These are phyloP conservation scores for Cyclotella atomus DNA, from an alignment of 108 stramenopile species.

Conservation along the genomic window DNA sequence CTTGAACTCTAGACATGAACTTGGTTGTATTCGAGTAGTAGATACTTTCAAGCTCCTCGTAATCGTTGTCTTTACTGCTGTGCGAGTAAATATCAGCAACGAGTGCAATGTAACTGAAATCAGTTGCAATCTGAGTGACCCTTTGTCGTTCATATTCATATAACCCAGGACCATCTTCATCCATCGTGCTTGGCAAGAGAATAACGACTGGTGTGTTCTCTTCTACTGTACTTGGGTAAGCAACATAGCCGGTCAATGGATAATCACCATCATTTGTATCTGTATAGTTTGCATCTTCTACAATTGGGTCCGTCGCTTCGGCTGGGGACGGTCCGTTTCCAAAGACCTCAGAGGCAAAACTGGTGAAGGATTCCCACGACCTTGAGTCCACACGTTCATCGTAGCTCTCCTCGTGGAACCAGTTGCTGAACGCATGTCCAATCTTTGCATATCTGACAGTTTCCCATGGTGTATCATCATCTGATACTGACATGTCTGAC, in stretches of 20 bases:
- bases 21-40: constrained; percentile 34
- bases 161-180: constrained; percentile 36
- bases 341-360: constrained; percentile 39
- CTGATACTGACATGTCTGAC: constrained; percentile 15
- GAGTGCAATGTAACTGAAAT: constrained; percentile 41
- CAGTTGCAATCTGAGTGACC: constrained; percentile 32
- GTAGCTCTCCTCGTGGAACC: constrained; percentile 40
- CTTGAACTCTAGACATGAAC: constrained; percentile 42
- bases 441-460: constrained; percentile 54
- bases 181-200: constrained; percentile 47
- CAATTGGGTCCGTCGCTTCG: not conserved
- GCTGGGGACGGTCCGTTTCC: not conserved
- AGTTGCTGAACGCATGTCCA: constrained; percentile 54
- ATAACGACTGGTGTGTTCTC: constrained; percentile 35
- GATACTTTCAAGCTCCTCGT: constrained; percentile 23
- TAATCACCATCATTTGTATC: constrained; percentile 10
- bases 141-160: constrained; percentile 56
- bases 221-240: not conserved
- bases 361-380: constrained; percentile 45
- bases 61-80: not conserved
- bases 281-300: not conserved
- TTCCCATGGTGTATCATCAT: constrained; percentile 44
- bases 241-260: constrained; percentile 7
- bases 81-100: constrained; percentile 53
- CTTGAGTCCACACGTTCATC: constrained; percentile 49